Base-by-base conservation (phyloP, 257 asterid species). In the Parsonsia alboflavescens region DNA sequence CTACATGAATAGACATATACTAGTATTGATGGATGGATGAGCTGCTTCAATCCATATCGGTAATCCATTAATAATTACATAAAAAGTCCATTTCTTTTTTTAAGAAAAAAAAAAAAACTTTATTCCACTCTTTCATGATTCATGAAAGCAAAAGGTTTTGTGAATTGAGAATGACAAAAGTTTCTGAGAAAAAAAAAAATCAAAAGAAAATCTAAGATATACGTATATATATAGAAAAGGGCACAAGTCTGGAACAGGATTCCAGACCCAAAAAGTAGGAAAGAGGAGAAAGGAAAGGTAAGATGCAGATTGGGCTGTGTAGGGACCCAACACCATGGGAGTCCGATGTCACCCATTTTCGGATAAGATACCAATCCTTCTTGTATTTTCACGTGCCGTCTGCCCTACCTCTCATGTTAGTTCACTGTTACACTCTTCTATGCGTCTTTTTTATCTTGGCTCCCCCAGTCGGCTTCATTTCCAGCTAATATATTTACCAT, bases 381-480 rank as follows among this genome's bases (percentile, higher is more conserved):
- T 3, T 33, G 39, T 0, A 46, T 21, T 48, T 49, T 64, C 85
- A 77, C 85, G 77, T 77, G 85, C 28, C 7, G 12, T 73, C 36
- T 77, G 72, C 3, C 80, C 82, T 33, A 33, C 24, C 33, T 73
- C 30, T 36, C 75, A 39, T 65, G 67, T 42, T 79, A 49, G 69
- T 48, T 26, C 24, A 26, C 53, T 57, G 59, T 24, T 17, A 11
- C 1, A 10, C 6, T 22, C 1, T 6, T 6, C 15, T 36, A 7
- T 22, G 16, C 4, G 10, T 58, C 36, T 58, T 54, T 58, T 54
- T 54, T 53, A 5, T 3, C 22, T 24, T 58, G 21, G 45, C 59
- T 54, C 11, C 26, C 26, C 59, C 58, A 19, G 19, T 0, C 26
- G 26, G 57, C 1, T 33, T 33, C 39, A 33, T 33, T 33, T 33